Conservation (phyloP, 495 filamentous ascomycete genomes). For the Trichodelitschia bisporula region DNA sequence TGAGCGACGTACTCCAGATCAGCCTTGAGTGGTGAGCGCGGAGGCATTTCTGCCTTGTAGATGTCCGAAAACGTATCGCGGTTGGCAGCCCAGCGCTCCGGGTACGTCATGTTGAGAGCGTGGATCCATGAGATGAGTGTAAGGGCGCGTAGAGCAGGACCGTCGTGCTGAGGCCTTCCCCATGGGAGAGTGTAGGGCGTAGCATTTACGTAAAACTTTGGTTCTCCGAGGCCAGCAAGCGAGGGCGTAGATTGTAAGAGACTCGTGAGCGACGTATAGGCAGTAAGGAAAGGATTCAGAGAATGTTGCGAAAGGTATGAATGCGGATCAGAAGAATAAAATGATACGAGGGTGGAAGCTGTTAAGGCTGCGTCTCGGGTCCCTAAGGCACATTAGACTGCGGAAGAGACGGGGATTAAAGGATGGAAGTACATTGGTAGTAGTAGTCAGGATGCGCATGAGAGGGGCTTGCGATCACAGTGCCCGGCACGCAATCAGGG, state of each 20-base stretch:
- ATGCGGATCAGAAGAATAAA: conserved; percentile 9
- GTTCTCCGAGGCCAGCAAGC: conserved; percentile 31
- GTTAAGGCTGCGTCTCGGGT: conserved; percentile 15
- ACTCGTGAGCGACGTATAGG: conserved; percentile 8
- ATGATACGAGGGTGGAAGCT: conserved; percentile 9
- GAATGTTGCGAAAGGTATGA: conserved; percentile 4
- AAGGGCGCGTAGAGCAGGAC: conserved; percentile 26
- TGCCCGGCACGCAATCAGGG: conserved; percentile 6
- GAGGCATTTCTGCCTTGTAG: conserved; percentile 12
- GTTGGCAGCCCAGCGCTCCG: conserved; percentile 10
- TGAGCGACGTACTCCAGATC: conserved; percentile 20
- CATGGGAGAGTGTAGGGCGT: conserved; percentile 28
- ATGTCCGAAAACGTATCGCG: conserved; percentile 7
- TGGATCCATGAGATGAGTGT: conserved; percentile 21
- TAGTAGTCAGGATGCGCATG: conserved; percentile 11
- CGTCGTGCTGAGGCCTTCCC: conserved; percentile 39
- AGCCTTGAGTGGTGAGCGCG: conserved; percentile 12
- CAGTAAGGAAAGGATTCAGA: conserved; percentile 8
- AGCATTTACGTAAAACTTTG: conserved; percentile 31
- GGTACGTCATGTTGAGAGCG: conserved; percentile 14
- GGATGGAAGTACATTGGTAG: conserved; percentile 11
- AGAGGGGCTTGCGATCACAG: conserved; percentile 13
- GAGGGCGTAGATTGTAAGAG: conserved; percentile 17
- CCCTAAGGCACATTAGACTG: conserved; percentile 7
- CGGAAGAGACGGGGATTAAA: not conserved